A percentile compares a stretch with the other conserved stretches of the same genome.
These are phyloP conservation scores for Cylindrotheca closterium DNA, from an alignment of 108 stramenopile species.

Conservation along the genomic window DNA sequence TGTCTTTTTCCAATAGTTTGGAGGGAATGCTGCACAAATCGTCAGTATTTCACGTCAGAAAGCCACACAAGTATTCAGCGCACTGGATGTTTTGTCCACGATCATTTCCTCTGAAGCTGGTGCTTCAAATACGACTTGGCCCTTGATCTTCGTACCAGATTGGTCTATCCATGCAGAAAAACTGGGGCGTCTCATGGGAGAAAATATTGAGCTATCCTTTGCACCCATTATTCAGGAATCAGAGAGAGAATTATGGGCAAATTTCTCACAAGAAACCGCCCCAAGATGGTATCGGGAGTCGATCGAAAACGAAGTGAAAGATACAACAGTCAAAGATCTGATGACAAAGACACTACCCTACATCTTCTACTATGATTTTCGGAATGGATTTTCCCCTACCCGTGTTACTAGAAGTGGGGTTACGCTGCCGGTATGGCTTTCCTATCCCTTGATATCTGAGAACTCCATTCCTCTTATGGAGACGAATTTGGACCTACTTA, in stretches of 20 bases:
- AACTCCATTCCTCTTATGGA: not conserved
- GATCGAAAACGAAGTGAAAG: not conserved
- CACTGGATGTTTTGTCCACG: not conserved
- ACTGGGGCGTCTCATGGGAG: not conserved
- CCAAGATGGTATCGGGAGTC: not conserved
- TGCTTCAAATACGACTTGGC: conserved; percentile 5
- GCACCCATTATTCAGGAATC: not conserved
- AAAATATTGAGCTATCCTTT: not conserved
- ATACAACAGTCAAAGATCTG: not conserved
- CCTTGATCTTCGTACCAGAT: conserved; percentile 8
- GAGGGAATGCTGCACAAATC: not conserved
- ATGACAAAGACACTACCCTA: not conserved
- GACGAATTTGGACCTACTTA: not conserved
- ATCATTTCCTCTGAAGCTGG: not conserved
- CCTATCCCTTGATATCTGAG: not conserved
- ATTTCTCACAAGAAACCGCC: not conserved
- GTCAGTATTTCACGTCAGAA: not conserved
- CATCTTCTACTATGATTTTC: not conserved
- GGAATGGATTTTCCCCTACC: not conserved
- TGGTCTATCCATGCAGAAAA: not conserved
- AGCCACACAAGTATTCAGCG: not conserved
- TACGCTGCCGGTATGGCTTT: not conserved
- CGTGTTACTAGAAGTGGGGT: not conserved
- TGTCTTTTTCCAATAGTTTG: not conserved
- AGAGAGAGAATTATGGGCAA: conserved; percentile 8